A percentile compares a stretch with the other conserved stretches of the same genome.
Conservation (phyloP, 352 stramenopile genomes). For the Globisporangium nagaii region DNA sequence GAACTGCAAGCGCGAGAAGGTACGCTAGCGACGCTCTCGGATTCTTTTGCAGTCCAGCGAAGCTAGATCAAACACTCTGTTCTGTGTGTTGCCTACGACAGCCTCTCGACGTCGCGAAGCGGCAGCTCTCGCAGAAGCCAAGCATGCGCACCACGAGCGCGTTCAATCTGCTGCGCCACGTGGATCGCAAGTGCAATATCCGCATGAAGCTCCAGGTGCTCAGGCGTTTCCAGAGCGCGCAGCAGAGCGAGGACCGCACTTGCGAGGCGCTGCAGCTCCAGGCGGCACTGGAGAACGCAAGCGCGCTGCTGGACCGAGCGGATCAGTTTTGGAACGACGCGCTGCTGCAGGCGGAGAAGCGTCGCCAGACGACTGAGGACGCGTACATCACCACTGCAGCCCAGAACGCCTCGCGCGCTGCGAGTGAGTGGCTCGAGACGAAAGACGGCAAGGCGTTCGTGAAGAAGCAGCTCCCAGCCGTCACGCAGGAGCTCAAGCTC, state of each 20-base stretch:
- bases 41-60: too few relatives aligned
- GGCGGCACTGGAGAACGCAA: slow-evolving; percentile 19
- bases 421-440: slow-evolving; percentile 51
- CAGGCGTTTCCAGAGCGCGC: slow-evolving; percentile 23
- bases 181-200: slow-evolving; percentile 50
- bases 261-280: slow-evolving; percentile 25
- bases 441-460: slow-evolving; percentile 60
- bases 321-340: slow-evolving; percentile 30
- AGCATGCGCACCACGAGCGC: slow-evolving; percentile 25
- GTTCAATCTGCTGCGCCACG: slow-evolving; percentile 31
- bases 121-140: slow-evolving; percentile 18
- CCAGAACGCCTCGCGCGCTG: slow-evolving; percentile 13
- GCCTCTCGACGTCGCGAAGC: slow-evolving; percentile 56
- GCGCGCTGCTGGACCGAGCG: slow-evolving; percentile 19
- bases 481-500: slow-evolving; percentile 44
- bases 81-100: too few relatives aligned
- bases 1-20: slow-evolving; percentile 58
- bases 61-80: too few relatives aligned
- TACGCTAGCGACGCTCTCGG: slow-evolving; percentile 6
- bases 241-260: slow-evolving; percentile 8
- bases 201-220: slow-evolving; percentile 57
- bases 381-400: slow-evolving; percentile 16
- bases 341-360: slow-evolving; percentile 26
- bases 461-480: slow-evolving; percentile 42
- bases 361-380: slow-evolving; percentile 29